Conservation (phyloP, 495 filamentous ascomycete species). For the Chaetomium tenue region DNA sequence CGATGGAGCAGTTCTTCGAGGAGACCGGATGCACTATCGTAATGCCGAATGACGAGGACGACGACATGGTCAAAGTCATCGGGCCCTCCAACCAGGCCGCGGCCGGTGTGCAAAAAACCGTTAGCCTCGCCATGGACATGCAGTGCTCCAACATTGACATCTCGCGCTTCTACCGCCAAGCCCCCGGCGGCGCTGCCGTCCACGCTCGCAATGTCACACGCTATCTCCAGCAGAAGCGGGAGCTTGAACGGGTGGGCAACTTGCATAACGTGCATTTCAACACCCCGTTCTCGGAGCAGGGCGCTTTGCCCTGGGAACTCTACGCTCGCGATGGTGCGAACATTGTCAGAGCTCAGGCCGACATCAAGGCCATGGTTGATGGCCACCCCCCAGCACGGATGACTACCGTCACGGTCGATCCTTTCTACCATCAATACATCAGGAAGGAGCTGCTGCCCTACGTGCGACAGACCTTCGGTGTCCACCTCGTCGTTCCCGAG, state of each 20-base stretch:
- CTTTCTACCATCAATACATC: conserved; percentile 81
- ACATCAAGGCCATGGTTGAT: conserved; percentile 75
- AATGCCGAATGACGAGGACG: conserved; percentile 67
- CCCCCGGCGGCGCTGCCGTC: conserved; percentile 64
- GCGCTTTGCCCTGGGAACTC: conserved; percentile 76
- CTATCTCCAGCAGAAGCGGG: conserved; percentile 73
- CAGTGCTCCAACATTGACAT: conserved; percentile 75
- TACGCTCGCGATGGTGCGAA: conserved; percentile 83
- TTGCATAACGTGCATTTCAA: conserved; percentile 78
- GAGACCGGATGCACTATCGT: conserved; percentile 90
- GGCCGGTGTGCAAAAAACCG: conserved; percentile 70
- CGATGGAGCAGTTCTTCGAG: conserved; percentile 78
- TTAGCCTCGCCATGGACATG: conserved; percentile 80
- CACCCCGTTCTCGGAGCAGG: conserved; percentile 59
- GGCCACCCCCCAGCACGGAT: conserved; percentile 77
- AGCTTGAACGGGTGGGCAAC: conserved; percentile 74
- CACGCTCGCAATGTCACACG: conserved; percentile 82
- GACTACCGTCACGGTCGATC: conserved; percentile 67
- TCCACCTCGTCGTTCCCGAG: conserved; percentile 74
- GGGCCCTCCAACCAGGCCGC: conserved; percentile 72
- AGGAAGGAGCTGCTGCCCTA: conserved; percentile 59
- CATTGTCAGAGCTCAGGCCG: conserved; percentile 71
- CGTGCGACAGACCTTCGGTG: conserved; percentile 70
- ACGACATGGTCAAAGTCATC: conserved; percentile 79
- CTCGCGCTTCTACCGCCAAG: conserved; percentile 68